Conservation (phyloP, 352 stramenopile genomes). For the Globisporangium heterothallicum region DNA sequence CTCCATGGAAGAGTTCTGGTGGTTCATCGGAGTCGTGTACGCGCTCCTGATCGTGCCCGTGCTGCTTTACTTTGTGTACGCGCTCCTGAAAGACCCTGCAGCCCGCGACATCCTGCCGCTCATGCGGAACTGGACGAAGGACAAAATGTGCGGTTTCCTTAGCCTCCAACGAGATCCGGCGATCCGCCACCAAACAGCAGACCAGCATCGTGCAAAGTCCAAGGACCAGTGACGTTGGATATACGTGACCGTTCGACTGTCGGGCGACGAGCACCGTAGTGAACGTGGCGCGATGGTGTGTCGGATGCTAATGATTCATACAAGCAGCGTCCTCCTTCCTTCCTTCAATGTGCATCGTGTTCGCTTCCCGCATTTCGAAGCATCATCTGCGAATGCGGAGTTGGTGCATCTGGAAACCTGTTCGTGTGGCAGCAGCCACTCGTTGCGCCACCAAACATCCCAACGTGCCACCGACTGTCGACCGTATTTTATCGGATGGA, state of each 20-base stretch:
- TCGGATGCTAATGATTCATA: no score
- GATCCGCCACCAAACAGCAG: neutral
- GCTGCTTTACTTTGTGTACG: slow-evolving; percentile 25
- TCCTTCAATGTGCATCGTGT: no score
- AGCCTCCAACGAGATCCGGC: slow-evolving; percentile 3
- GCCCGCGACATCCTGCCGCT: slow-evolving; percentile 22
- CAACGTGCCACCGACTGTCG: no score
- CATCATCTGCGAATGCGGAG: no score
- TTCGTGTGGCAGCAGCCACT: neutral
- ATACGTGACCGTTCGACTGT: neutral
- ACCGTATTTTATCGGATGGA: neutral
- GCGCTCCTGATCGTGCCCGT: slow-evolving; percentile 32
- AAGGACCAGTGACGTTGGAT: neutral
- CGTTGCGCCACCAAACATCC: no score
- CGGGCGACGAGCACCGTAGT: neutral
- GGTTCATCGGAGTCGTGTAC: slow-evolving; percentile 31
- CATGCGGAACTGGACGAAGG: slow-evolving; percentile 21
- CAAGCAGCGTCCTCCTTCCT: no score
- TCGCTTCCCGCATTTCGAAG: no score
- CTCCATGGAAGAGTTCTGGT: slow-evolving; percentile 41
- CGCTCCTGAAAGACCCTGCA: slow-evolving; percentile 21
- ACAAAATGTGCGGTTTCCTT: slow-evolving; percentile 24
- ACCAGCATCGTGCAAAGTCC: neutral
- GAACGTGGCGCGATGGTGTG: no score
- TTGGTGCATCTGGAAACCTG: no score